A percentile compares a stretch with the other conserved stretches of the same genome.
These are phyloP conservation scores for Venturia carpophila DNA, from an alignment of 2,329 filamentous ascomycete genomes.

Conservation along the genomic window DNA sequence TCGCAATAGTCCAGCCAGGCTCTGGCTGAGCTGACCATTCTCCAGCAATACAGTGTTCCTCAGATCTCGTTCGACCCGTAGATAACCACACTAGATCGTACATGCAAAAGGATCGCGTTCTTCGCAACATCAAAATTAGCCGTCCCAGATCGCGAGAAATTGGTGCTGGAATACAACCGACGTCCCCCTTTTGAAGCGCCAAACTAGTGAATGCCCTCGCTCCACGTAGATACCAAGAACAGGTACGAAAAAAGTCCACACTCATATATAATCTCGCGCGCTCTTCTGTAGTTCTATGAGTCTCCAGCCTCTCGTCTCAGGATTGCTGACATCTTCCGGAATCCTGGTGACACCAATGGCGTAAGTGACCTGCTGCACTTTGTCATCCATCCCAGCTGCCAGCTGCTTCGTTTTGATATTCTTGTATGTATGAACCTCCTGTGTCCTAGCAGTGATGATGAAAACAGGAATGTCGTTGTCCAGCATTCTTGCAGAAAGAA, in stretches of 20 bases:
- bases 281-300: constrained; percentile 99
- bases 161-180: neutral
- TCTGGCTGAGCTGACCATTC: neutral
- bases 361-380: constrained; percentile 96
- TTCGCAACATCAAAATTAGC: neutral
- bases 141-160: neutral
- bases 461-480: constrained; percentile 91
- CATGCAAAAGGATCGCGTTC: neutral
- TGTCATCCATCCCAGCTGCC: constrained; percentile 96
- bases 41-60: neutral
- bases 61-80: neutral
- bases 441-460: constrained; percentile 91
- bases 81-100: neutral
- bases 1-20: neutral
- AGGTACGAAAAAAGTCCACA: neutral
- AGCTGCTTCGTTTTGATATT: constrained; percentile 85
- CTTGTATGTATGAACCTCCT: constrained; percentile 95
- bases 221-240: neutral
- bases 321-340: constrained; percentile 92
- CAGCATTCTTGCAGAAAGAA: constrained; percentile 69
- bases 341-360: constrained; percentile 92
- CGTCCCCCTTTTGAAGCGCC: constrained; percentile 3
- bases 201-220: neutral
- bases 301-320: constrained; percentile 93
- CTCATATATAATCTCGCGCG: constrained; percentile 76